Conservation (phyloP, 164 flowering plant species). For the Nelumbo lutea region DNA sequence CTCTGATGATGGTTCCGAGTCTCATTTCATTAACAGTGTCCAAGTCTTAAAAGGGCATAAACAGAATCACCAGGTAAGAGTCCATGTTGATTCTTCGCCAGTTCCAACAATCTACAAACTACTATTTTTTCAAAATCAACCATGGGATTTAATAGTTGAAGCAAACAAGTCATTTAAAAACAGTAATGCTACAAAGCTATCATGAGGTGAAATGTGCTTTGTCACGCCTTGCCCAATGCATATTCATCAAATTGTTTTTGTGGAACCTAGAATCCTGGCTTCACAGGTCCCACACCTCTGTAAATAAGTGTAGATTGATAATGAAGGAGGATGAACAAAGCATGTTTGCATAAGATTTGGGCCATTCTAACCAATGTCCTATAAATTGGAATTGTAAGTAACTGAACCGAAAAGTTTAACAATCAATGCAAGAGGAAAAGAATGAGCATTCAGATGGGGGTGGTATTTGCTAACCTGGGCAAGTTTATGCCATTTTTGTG, state of each 20-base stretch:
- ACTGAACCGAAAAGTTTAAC: not conserved
- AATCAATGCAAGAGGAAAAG: not conserved
- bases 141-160: too few species aligned
- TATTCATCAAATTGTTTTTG: not conserved
- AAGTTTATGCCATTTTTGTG: conserved; percentile 9
- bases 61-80: too few species aligned
- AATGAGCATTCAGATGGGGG: not conserved
- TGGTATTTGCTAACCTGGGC: not conserved
- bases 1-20: too few species aligned
- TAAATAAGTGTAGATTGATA: not conserved
- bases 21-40: too few species aligned
- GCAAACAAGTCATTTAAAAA: too few species aligned
- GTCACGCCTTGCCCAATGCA: not conserved
- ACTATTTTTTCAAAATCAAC: too few species aligned
- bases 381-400: not conserved
- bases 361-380: too few species aligned
- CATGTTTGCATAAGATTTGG: not conserved
- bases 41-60: too few species aligned
- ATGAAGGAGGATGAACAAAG: not conserved
- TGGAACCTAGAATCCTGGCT: not conserved
- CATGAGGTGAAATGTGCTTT: not conserved
- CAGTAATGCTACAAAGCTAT: not conserved
- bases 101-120: too few species aligned
- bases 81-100: too few species aligned
- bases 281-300: not conserved